These are phyloP conservation scores for Aspergillus chevalieri DNA, from an alignment of 2,329 filamentous ascomycete species.

Conservation along the genomic window DNA sequence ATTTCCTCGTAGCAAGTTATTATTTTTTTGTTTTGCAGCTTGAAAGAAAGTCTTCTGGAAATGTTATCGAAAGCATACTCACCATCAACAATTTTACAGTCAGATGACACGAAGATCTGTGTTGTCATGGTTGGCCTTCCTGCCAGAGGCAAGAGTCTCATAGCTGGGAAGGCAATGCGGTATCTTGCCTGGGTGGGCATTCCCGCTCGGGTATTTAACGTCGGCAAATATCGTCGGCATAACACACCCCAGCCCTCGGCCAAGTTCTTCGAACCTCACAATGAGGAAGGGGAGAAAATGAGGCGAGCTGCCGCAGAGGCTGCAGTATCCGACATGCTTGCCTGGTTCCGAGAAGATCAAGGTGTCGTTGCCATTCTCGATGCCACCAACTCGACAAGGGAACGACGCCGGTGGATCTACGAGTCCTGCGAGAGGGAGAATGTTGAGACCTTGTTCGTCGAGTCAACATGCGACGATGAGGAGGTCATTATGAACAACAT, in stretches of 20 bases:
- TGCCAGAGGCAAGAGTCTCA: slow-evolving; percentile 92
- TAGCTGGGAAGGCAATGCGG: slow-evolving; percentile 90
- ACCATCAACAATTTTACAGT: slow-evolving; percentile 54
- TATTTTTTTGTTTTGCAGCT: not conserved
- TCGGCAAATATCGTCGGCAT: slow-evolving; percentile 87
- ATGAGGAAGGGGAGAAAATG: slow-evolving; percentile 82
- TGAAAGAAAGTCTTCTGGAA: slow-evolving; percentile 4
- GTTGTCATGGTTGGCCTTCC: slow-evolving; percentile 98
- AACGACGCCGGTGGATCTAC: slow-evolving; percentile 82
- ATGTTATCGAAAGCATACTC: slow-evolving; percentile 41
- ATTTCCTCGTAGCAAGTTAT: not conserved
- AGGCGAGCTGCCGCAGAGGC: slow-evolving; percentile 84
- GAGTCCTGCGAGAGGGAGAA: slow-evolving; percentile 68
- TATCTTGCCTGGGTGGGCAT: slow-evolving; percentile 97
- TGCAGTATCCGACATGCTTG: slow-evolving; percentile 86
- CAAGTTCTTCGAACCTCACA: slow-evolving; percentile 90
- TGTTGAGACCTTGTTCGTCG: slow-evolving; percentile 89
- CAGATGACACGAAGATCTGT: slow-evolving; percentile 92
- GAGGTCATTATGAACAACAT: slow-evolving; percentile 98
- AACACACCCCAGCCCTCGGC: slow-evolving; percentile 85
- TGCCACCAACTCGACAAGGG: slow-evolving; percentile 92
- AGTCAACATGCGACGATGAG: slow-evolving; percentile 94
- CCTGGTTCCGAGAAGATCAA: slow-evolving; percentile 72
- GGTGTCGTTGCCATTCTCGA: slow-evolving; percentile 91
- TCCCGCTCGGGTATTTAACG: slow-evolving; percentile 90